Evolutionary conservation across 306 rosid species (phyloP), one percentile per base, ranked within the genome.

Genomic region (Dalbergia cochinchinensis): DNA sequence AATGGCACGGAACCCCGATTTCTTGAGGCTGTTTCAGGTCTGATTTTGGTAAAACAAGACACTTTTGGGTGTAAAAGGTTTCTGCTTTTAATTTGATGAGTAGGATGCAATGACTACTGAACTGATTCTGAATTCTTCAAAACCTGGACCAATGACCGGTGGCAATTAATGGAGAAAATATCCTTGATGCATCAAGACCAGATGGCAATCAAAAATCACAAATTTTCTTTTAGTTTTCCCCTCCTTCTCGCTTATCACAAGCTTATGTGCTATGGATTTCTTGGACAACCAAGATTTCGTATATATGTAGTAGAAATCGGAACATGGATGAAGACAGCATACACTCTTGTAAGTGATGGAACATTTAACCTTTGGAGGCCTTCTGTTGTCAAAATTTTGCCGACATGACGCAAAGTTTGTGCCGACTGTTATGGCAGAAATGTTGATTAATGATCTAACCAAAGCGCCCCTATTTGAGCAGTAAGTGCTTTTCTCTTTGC

Each of bases 351-450:
- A 12, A 34, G 48, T 68, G 80, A 59, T 59, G 19, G 80, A 55
- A 65, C 65, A 67, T 42, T 65, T 47, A 63, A 69, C 82, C 65
- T 85, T 86, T 64, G 71, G 35, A 16, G 31, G 18, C 33, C 54
- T 62, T 14, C 35, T 1, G 47, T 69, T 81, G 79, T 80, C 68
- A 71, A 39, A 26, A 64, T 65, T 55, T 48, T 42, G 83, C 87
- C 89, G 87, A 86, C 89, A 86, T 14, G 87, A 80, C 58, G 85
- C 89, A 83, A 86, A 83, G 87, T 86, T 86, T 76, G 65, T 83
- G 89, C 85, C 87, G 85, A 78, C 69, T 74, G 87, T 79, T 80
- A 67, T 70, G 85, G 80, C 74, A 86, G 85, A 37, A 72, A 80
- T 86, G 89, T 80, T 83, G 59, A 83, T 83, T 65, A 31, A 12